A percentile compares a stretch with the other conserved stretches of the same genome.
phyloP scores from a whole-genome alignment of 73 alveolate genomes.

The Stentor coeruleus region DNA sequence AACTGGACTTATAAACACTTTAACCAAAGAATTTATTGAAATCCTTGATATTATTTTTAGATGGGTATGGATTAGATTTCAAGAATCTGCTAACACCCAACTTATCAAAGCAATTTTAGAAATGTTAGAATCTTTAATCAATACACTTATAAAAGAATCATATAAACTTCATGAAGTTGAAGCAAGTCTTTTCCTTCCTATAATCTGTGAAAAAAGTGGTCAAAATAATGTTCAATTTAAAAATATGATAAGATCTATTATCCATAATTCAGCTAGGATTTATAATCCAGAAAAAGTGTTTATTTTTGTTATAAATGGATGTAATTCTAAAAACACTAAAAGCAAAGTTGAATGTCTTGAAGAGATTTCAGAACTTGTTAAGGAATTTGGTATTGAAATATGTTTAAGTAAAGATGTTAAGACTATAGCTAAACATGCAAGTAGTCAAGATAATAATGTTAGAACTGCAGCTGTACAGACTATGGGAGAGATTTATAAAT shows the following conservation, averaged over 20 bases:
- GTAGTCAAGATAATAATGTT: conserved; percentile 37
- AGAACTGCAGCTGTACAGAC: conserved; percentile 43
- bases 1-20: conserved; percentile 10
- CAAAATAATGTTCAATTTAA: conserved; percentile 40
- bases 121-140: conserved; percentile 29
- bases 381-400: conserved; percentile 30
- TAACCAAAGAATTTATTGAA: conserved; percentile 29
- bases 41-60: conserved; percentile 43
- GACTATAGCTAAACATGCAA: conserved; percentile 38
- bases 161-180: conserved; percentile 47
- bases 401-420: conserved; percentile 34
- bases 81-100: conserved; percentile 47
- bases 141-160: conserved; percentile 24
- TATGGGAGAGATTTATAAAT: conserved; percentile 43
- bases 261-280: conserved; percentile 30
- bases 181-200: conserved; percentile 39
- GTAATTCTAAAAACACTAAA: conserved; percentile 38
- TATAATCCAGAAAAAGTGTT: conserved; percentile 24
- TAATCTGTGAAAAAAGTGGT: conserved; percentile 51
- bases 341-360: conserved; percentile 54
- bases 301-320: conserved; percentile 28
- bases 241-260: conserved; percentile 38
- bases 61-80: conserved; percentile 39
- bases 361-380: conserved; percentile 32
- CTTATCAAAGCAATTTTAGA: conserved; percentile 40